Conservation (phyloP, 108 stramenopile species). For the Craspedostauros australis region DNA sequence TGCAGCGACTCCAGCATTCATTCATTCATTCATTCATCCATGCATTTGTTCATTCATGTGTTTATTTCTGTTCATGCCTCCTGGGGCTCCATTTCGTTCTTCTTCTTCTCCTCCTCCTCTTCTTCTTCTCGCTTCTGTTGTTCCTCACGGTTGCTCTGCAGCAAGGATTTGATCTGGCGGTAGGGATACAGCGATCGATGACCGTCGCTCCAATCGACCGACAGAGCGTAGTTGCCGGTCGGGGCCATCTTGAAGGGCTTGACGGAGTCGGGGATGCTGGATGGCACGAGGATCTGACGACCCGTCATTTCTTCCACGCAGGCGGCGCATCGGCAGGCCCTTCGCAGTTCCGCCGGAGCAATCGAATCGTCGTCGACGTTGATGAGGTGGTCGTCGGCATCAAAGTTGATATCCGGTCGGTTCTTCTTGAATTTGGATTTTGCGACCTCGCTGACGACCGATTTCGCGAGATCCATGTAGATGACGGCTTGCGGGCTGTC, state of each 20-base stretch:
- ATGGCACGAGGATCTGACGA: conserved; percentile 61
- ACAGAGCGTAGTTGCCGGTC: conserved; percentile 85
- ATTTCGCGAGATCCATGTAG: conserved; percentile 51
- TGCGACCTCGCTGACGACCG: conserved; percentile 71
- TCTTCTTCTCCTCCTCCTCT: conserved; percentile 1
- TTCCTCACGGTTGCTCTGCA: conserved; percentile 2
- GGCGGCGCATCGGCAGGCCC: conserved; percentile 79
- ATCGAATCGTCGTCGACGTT: conserved; percentile 31
- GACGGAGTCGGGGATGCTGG: conserved; percentile 51
- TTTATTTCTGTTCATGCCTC: neutral
- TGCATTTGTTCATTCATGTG: too few relatives aligned
- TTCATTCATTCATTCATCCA: too few relatives aligned
- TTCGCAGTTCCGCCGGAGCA: conserved; percentile 53
- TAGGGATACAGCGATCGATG: conserved; percentile 84
- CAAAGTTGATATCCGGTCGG: conserved; percentile 40
- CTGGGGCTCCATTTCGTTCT: conserved; percentile 2
- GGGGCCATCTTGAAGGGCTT: conserved; percentile 54
- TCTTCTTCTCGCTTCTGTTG: neutral
- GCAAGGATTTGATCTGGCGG: conserved; percentile 43
- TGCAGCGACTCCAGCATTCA: too few relatives aligned
- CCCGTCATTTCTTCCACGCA: conserved; percentile 93
- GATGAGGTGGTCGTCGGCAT: conserved; percentile 37
- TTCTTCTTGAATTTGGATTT: conserved; percentile 52
- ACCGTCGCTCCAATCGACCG: conserved; percentile 87
- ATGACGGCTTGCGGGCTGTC: conserved; percentile 58